phyloP scores from a whole-genome alignment of 2,329 filamentous ascomycete species.

The Fusarium humuli region DNA sequence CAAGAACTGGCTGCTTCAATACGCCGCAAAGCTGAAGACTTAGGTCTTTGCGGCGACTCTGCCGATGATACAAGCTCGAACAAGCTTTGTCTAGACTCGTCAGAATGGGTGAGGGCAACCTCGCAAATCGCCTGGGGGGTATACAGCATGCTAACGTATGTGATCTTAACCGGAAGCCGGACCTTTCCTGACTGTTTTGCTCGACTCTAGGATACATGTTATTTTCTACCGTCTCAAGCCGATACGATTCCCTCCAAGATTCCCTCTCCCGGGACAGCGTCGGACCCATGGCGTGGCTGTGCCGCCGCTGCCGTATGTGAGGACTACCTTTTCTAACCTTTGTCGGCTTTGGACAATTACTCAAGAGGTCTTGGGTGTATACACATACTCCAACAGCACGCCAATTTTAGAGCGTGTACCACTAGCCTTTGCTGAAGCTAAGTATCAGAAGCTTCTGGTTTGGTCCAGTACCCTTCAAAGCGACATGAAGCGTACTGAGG shows the following conservation, averaged over 20 bases:
- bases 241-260: not conserved
- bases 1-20: not conserved
- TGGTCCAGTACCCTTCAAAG: not conserved
- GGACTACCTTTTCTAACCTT: too few species aligned
- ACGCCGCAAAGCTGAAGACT: not conserved
- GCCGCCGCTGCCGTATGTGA: too few species aligned
- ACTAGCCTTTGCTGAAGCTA: not conserved
- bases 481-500: not conserved
- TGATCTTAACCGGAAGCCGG: too few species aligned
- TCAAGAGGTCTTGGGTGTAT: not conserved
- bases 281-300: too few species aligned
- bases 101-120: not conserved
- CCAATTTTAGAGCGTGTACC: not conserved
- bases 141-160: not conserved
- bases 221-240: not conserved
- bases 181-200: too few species aligned
- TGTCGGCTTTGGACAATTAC: not conserved
- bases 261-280: too few species aligned
- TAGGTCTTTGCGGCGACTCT: not conserved
- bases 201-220: not conserved
- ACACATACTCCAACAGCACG: not conserved
- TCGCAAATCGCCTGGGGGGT: not conserved
- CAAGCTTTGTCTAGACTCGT: not conserved
- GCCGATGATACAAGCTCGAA: rapidly evolving
- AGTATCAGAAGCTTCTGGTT: not conserved